Base-by-base conservation (phyloP, 140 eudicot species). In the Cichorium intybus region DNA sequence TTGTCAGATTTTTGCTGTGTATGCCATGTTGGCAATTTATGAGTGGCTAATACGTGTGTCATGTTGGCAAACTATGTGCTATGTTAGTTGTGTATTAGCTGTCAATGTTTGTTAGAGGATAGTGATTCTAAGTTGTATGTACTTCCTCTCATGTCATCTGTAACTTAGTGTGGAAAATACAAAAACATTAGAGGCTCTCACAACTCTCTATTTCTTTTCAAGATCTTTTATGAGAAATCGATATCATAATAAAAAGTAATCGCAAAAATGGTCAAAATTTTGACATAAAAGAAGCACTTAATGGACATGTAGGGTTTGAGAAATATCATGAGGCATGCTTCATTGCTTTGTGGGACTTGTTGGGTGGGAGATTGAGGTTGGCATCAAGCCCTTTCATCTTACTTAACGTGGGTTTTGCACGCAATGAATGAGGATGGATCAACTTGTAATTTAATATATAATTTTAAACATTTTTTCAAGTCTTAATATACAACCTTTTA, bases 261-360 rank as follows among this genome's bases (percentile, higher is more conserved):
- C 34, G 7, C 24, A 4, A 60, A 35, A 60, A 20, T n/a, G 27
- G 58, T 69, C 58, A 56, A 69, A 56, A 20, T 56, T 14, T 28
- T 56, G 47, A 69, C 49, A 41, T 22, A n/a, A 28, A 43, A 71
- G 63, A 51, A 46, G 55, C 47, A 49, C 69, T 60, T 59, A 53
- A 43, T 21, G 52, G 65, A 63, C 51, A 53, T 41, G 60, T 73
- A 64, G 67, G 72, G 56, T 64, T 73, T 7, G 24, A 55, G 56
- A 64, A 63, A 24, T 18, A 73, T 73, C 22, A 69, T 26, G 67
- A 73, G 41, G 73, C 78, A 73, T 54, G 72, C 60, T 54, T 63
- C 63, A 72, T 72, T 54, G 72, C 60, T 54, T 63, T 72, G 77
- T 72, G 71, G 66, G 60, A 45, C 67, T 56, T 59, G 47, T 31